phyloP scores from a whole-genome alignment of 2,329 filamentous ascomycete genomes.

The Zalaria sp. region DNA sequence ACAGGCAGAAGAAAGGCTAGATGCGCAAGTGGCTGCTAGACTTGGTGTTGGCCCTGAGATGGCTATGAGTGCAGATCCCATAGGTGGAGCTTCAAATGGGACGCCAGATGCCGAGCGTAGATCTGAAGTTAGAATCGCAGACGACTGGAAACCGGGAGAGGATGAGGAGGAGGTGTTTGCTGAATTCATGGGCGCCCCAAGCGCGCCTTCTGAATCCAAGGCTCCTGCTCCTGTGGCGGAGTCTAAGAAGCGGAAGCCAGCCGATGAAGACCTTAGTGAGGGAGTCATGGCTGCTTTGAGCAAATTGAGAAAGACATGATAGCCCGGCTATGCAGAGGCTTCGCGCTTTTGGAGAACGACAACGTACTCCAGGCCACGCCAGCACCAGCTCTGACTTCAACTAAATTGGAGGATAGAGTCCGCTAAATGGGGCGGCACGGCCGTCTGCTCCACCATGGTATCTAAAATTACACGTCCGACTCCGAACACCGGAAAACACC shows the following conservation, averaged over 20 bases:
- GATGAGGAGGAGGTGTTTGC: conserved; percentile 31
- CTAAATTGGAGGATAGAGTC: too few relatives aligned
- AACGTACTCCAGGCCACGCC: conserved; percentile 2
- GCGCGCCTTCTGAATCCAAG: conserved; percentile 8
- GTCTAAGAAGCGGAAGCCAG: conserved; percentile 21
- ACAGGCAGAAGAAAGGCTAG: conserved; percentile 13
- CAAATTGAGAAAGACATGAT: conserved; percentile 31
- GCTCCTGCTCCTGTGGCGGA: not conserved
- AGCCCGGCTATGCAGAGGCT: not conserved
- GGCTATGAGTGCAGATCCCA: conserved; percentile 10
- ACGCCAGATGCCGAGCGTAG: conserved; percentile 22
- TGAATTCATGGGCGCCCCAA: conserved; percentile 11
- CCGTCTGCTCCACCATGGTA: too few relatives aligned
- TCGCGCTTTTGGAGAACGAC: conserved; percentile 3
- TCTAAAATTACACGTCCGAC: too few relatives aligned
- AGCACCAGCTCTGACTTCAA: conserved; percentile 1
- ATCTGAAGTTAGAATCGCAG: conserved; percentile 20
- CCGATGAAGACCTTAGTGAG: conserved; percentile 36
- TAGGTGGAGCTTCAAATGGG: conserved; percentile 19
- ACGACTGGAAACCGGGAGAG: conserved; percentile 16
- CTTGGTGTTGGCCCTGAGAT: conserved; percentile 17
- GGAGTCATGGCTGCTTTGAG: conserved; percentile 45
- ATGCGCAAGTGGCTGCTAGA: conserved; percentile 12
- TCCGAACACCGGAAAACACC: too few relatives aligned
- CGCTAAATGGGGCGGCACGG: too few relatives aligned